Conservation (phyloP, 148 eudicot genomes). For the Fagopyrum esculentum region DNA sequence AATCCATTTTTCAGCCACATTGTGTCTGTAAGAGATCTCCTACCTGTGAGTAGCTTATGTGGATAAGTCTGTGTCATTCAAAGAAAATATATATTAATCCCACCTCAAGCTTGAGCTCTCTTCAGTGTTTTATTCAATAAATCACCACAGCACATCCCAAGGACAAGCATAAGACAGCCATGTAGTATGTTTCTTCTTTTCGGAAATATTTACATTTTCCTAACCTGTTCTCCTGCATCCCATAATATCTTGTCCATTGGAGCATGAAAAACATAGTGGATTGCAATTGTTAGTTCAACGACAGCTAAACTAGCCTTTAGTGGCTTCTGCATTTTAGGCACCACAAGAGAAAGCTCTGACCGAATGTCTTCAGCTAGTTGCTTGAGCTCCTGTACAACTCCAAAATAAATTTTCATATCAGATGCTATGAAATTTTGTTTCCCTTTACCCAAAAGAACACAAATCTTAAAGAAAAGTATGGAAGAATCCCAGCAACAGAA, state of each 20-base stretch:
- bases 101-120: background rate
- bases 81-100: conserved; percentile 13
- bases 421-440: conserved; percentile 2
- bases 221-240: conserved; percentile 82
- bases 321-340: conserved; percentile 44
- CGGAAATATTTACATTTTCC: conserved; percentile 6
- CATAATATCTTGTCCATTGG: conserved; percentile 90
- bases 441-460: background rate
- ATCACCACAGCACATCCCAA: background rate
- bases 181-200: background rate
- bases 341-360: conserved; percentile 50
- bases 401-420: conserved; percentile 13
- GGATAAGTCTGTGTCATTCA: conserved; percentile 55
- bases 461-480: conserved; percentile 17
- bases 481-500: conserved; percentile 11
- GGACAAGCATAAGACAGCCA: background rate
- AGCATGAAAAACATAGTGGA: conserved; percentile 76
- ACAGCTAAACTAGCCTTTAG: conserved; percentile 56
- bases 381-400: conserved; percentile 59
- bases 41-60: conserved; percentile 80
- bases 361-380: conserved; percentile 74
- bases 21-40: conserved; percentile 51
- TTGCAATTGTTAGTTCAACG: conserved; percentile 81
- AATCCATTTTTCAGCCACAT: conserved; percentile 44
- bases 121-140: background rate